Conservation (phyloP, 768 basidiomycete species). For the Inosperma sp. region DNA sequence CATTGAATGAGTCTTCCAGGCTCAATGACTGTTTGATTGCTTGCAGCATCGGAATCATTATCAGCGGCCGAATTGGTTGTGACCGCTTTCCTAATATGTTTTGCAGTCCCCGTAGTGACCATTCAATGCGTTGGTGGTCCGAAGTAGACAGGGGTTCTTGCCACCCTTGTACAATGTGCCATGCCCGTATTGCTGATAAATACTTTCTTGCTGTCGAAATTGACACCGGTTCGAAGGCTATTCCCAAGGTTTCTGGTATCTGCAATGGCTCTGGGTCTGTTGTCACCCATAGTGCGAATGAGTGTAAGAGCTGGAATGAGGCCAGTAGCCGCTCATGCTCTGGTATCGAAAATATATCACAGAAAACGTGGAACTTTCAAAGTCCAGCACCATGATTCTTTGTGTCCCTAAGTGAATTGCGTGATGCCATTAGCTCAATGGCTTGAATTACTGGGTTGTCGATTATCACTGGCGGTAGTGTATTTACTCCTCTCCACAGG, state of each 20-base stretch:
- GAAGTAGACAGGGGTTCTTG: slow-evolving; percentile 25
- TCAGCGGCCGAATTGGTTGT: slow-evolving; percentile 27
- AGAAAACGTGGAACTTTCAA: slow-evolving; percentile 21
- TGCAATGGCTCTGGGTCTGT: slow-evolving; percentile 26
- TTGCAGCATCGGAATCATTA: slow-evolving; percentile 30
- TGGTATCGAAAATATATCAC: slow-evolving; percentile 18
- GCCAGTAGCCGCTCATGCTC: slow-evolving; percentile 18
- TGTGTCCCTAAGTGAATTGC: slow-evolving; percentile 18
- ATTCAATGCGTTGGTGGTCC: slow-evolving; percentile 21
- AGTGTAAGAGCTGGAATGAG: slow-evolving; percentile 28
- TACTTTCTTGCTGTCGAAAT: slow-evolving; percentile 27
- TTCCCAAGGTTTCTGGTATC: no score
- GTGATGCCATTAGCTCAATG: slow-evolving; percentile 7
- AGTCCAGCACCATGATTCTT: slow-evolving; percentile 17
- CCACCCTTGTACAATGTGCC: slow-evolving; percentile 39
- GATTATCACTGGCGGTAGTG: slow-evolving; percentile 20
- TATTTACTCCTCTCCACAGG: slow-evolving; percentile 31
- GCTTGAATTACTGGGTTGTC: slow-evolving; percentile 12
- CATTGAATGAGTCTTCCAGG: slow-evolving; percentile 32
- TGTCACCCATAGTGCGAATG: slow-evolving; percentile 33
- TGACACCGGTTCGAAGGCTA: slow-evolving; percentile 30
- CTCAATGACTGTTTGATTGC: slow-evolving; percentile 20
- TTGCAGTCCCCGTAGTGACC: slow-evolving; percentile 28
- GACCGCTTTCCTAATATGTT: slow-evolving; percentile 14
- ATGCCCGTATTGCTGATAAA: slow-evolving; percentile 32